Conservation (phyloP, 768 basidiomycete species). For the Tricholoma terreum region DNA sequence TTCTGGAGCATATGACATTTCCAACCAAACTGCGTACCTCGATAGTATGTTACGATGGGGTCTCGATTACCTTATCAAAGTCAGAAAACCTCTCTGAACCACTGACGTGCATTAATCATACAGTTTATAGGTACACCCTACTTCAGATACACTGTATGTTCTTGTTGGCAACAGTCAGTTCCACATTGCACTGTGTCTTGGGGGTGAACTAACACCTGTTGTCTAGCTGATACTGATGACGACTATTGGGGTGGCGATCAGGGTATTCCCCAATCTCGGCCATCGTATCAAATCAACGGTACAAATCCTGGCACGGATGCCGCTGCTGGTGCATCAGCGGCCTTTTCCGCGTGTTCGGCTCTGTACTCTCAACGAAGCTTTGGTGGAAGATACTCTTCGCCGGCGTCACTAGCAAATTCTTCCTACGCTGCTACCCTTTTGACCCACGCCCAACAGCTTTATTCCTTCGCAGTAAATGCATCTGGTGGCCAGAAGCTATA, state of each 20-base stretch:
- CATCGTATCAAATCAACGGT: constrained; percentile 75
- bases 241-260: constrained; percentile 90
- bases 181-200: neutral
- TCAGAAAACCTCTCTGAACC: constrained; percentile 24
- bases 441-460: constrained; percentile 72
- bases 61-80: constrained; percentile 89
- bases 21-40: constrained; percentile 89
- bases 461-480: constrained; percentile 70
- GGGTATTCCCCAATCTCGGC: constrained; percentile 69
- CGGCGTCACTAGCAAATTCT: constrained; percentile 67
- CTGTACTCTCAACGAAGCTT: constrained; percentile 68
- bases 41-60: constrained; percentile 91
- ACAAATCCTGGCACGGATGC: constrained; percentile 88
- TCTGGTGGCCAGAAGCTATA: constrained; percentile 59
- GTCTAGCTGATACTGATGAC: constrained; percentile 59
- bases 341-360: constrained; percentile 83
- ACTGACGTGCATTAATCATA: constrained; percentile 1
- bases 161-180: constrained; percentile 65
- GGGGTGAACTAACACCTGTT: constrained; percentile 1
- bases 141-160: constrained; percentile 68
- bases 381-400: constrained; percentile 45
- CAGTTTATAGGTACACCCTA: constrained; percentile 68
- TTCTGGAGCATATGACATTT: constrained; percentile 67
- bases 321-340: constrained; percentile 79
- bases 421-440: constrained; percentile 71